Evolutionary conservation across 495 filamentous ascomycete species (phyloP).

Genomic region (Articulospora tetracladia): DNA sequence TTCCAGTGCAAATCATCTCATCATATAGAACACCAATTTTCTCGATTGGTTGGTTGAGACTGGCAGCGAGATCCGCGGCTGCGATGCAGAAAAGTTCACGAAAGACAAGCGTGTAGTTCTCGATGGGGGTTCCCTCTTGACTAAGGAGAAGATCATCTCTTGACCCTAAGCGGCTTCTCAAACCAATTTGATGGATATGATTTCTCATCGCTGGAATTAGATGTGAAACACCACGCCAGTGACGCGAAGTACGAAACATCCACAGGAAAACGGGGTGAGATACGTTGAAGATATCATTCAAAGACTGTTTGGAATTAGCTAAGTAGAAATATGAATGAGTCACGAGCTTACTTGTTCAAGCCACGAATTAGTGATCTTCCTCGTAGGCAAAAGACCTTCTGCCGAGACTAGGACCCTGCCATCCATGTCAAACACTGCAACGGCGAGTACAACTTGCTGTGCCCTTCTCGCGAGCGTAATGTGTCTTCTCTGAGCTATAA

Average conservation of each 20-base stretch:
- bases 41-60: constrained; percentile 56
- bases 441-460: constrained; percentile 73
- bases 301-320: constrained; percentile 38
- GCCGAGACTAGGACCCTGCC: constrained; percentile 76
- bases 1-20: constrained; percentile 65
- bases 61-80: constrained; percentile 65
- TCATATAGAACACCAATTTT: constrained; percentile 75
- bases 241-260: constrained; percentile 74
- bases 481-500: constrained; percentile 29
- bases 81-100: constrained; percentile 85
- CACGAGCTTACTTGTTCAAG: constrained; percentile 51
- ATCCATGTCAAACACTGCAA: constrained; percentile 69
- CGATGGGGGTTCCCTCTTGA: constrained; percentile 43
- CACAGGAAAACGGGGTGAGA: constrained; percentile 82
- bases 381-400: constrained; percentile 74
- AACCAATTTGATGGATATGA: constrained; percentile 35
- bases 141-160: constrained; percentile 26
- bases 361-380: constrained; percentile 76
- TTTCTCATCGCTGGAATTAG: constrained; percentile 66
- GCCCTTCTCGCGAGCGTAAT: constrained; percentile 58
- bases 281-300: constrained; percentile 72
- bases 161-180: constrained; percentile 6
- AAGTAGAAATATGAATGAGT: not conserved
- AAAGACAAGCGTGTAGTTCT: constrained; percentile 72
- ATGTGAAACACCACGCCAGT: constrained; percentile 66